Base-by-base conservation (phyloP, 805 yeast species). In the Candida patagonica region DNA sequence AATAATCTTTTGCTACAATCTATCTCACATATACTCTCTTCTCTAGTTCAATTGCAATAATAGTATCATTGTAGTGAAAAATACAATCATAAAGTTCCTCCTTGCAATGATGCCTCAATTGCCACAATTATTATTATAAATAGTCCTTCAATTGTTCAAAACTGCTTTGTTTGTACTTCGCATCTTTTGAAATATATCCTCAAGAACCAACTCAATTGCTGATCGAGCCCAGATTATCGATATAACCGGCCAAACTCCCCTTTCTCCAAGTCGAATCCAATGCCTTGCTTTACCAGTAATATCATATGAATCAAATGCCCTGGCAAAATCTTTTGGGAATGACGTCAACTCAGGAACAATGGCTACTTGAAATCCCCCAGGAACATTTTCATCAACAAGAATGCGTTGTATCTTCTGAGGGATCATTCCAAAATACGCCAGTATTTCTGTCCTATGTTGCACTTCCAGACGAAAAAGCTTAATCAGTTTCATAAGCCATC, bases 211-310 rank as follows among this genome's bases (percentile, higher is more conserved):
- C 65, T 89, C 98, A 40, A 89, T 81, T 1, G 88, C 77, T 52
- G 96, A 84, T 35, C 98, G 67, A 1, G 95, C 81, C 76, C 87
- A 79, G 23, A 92, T 66, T 26, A 87, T 65, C 0, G 95, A 85
- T 45, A 85, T 67, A 38, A 85, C 73, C 1, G 95, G 94, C 97
- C 97, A 92, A 1, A 87, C 86, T 32, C 95, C 81, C 47, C 81
- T 68, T 58, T 89, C 96, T 4, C 98, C 98, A 24, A 88, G 85
- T 38, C 73, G 65, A 10, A 87, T 76, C 94, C 96, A 89, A 55
- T 86, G 85, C 4, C 86, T 81, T 17, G 87, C 80, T 56, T 85
- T 87, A 42, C 76, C 80, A 54, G 65, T 59, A 20, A 77, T 68
- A 49, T 80, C 71, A 51, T 79, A 79, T 2, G 83, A 80, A 54